These are phyloP conservation scores for Solanum bukasovii DNA, from an alignment of 257 asterid species.

Conservation along the genomic window DNA sequence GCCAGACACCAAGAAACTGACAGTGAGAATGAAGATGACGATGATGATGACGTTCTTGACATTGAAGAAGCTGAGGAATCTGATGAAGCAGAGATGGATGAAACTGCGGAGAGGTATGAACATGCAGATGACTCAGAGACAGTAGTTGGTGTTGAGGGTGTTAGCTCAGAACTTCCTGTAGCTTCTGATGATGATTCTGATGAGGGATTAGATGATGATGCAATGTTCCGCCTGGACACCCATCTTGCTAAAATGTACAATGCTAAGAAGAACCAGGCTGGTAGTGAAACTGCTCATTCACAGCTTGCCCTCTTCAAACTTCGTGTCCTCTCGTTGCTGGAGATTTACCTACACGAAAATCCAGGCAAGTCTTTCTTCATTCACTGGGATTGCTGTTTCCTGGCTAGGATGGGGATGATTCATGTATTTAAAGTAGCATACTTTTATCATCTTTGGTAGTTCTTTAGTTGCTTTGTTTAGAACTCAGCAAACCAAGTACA, in stretches of 20 bases:
- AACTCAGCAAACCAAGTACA: not conserved
- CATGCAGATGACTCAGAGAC: conserved; percentile 76
- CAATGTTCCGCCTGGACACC: conserved; percentile 82
- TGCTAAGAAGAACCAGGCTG: conserved; percentile 73
- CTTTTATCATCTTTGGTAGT: not conserved
- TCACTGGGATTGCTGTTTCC: not conserved
- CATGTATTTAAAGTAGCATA: not conserved
- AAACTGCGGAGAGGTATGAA: conserved; percentile 66
- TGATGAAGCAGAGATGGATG: conserved; percentile 75
- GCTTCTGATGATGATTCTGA: conserved; percentile 81
- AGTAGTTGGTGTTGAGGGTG: conserved; percentile 37
- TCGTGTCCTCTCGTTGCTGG: conserved; percentile 87
- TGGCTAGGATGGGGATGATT: not conserved
- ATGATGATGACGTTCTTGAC: conserved; percentile 63
- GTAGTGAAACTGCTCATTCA: conserved; percentile 91
- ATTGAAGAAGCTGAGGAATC: conserved; percentile 85
- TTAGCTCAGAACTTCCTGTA: conserved; percentile 40
- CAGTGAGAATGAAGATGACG: conserved; percentile 42
- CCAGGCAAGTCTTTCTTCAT: conserved; percentile 56
- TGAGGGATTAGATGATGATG: conserved; percentile 93
- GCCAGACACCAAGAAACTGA: conserved; percentile 65
- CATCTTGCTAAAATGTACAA: conserved; percentile 56
- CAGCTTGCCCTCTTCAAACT: conserved; percentile 96
- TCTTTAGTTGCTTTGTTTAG: not conserved
- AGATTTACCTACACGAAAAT: conserved; percentile 85